Conservation (phyloP, 2,329 filamentous ascomycete species). For the Rhexocercosporidium sp. region DNA sequence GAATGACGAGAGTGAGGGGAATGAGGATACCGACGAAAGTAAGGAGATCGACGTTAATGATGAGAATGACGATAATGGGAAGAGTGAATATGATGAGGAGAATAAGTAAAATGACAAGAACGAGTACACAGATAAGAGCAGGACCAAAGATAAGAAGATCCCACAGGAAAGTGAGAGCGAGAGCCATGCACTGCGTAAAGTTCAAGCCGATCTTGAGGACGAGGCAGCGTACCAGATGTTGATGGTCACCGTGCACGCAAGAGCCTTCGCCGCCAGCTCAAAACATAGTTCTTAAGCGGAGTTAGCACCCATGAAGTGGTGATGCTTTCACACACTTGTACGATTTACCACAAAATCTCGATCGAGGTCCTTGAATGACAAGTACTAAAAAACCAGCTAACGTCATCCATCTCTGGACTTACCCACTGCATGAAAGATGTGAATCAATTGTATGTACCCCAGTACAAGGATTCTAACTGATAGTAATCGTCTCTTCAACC, state of each 20-base stretch:
- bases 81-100: no score
- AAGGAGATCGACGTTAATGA: no score
- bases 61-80: no score
- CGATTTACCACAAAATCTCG: no score
- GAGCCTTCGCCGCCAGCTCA: background rate
- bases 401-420: no score
- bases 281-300: background rate
- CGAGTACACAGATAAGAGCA: background rate
- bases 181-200: background rate
- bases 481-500: background rate
- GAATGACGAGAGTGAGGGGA: background rate
- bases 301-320: background rate
- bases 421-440: no score
- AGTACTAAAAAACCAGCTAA: no score
- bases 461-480: background rate
- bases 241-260: background rate
- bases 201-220: background rate
- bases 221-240: background rate
- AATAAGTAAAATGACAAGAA: no score
- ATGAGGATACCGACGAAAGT: no score
- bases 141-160: background rate
- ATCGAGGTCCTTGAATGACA: no score
- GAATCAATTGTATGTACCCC: no score
- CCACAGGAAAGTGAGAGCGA: background rate
- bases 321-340: background rate